Conservation (phyloP, 2,329 filamentous ascomycete genomes). For the Penicillium brevicompactum region DNA sequence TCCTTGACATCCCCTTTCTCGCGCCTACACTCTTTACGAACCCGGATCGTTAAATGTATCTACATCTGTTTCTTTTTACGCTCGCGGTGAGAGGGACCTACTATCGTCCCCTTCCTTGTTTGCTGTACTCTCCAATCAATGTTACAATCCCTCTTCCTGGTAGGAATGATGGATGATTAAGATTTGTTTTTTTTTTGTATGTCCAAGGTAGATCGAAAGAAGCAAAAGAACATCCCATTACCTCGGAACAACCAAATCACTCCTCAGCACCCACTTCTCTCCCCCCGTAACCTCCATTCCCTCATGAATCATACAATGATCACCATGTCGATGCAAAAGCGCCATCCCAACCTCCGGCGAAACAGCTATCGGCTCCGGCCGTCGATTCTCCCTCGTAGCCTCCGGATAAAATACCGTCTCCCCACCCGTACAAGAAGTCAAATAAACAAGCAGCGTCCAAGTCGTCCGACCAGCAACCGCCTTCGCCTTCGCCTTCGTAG, state of each 20-base stretch:
- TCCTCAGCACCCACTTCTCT: constrained; percentile 90
- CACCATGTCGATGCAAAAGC: constrained; percentile 83
- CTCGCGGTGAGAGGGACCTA: constrained; percentile 19
- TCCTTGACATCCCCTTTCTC: constrained; percentile 7
- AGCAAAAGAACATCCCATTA: constrained; percentile 17
- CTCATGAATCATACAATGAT: constrained; percentile 87
- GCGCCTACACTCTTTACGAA: constrained; percentile 23
- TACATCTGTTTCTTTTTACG: constrained; percentile 19
- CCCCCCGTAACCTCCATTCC: constrained; percentile 75
- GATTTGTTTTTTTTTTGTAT: constrained; percentile 4
- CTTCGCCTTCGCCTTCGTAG: constrained; percentile 24
- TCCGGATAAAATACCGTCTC: constrained; percentile 91
- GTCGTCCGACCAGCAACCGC: constrained; percentile 68
- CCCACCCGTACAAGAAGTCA: constrained; percentile 81
- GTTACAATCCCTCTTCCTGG: neutral
- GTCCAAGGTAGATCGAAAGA: no score
- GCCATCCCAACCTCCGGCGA: constrained; percentile 81
- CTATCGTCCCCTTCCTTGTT: constrained; percentile 24
- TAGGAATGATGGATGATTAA: constrained; percentile 18
- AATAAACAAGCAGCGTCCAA: constrained; percentile 87
- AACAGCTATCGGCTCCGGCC: constrained; percentile 68
- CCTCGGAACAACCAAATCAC: constrained; percentile 63
- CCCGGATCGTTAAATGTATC: constrained; percentile 23
- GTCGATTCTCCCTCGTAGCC: constrained; percentile 45
- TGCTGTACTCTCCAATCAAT: constrained; percentile 5